These are phyloP conservation scores for Teunomyces pallodes DNA, from an alignment of 805 yeast species.

Conservation along the genomic window DNA sequence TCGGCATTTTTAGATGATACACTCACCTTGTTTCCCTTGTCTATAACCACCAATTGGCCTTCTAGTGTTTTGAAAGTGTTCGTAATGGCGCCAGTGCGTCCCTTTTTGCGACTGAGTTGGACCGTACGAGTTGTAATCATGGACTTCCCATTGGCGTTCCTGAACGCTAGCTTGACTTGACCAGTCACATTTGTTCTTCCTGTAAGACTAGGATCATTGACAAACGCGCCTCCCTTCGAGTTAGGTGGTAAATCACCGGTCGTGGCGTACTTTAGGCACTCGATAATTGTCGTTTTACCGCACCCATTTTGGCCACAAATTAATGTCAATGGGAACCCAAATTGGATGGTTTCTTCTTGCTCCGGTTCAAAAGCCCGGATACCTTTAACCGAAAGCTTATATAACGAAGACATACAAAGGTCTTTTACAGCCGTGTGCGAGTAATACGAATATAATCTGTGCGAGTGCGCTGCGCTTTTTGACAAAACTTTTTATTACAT, in stretches of 20 bases:
- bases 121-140: slow-evolving; percentile 88
- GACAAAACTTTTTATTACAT: neutral
- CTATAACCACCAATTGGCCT: slow-evolving; percentile 73
- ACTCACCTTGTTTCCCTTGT: slow-evolving; percentile 66
- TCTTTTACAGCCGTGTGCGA: neutral
- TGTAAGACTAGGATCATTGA: slow-evolving; percentile 84
- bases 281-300: slow-evolving; percentile 95
- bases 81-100: slow-evolving; percentile 33
- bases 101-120: slow-evolving; percentile 59
- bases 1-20: slow-evolving; percentile 81
- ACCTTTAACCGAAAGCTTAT: slow-evolving; percentile 64
- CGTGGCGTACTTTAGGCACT: slow-evolving; percentile 88
- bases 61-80: slow-evolving; percentile 85
- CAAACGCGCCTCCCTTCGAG: slow-evolving; percentile 92
- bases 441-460: too few species aligned
- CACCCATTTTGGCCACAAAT: slow-evolving; percentile 96
- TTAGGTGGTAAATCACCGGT: slow-evolving; percentile 97
- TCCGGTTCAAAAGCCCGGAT: slow-evolving; percentile 88
- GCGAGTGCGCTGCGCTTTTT: too few species aligned
- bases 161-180: slow-evolving; percentile 85
- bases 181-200: slow-evolving; percentile 80
- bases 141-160: slow-evolving; percentile 64
- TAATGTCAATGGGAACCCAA: slow-evolving; percentile 85
- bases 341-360: slow-evolving; percentile 80
- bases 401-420: slow-evolving; percentile 39